Evolutionary conservation across 208 protist genomes (phyloP).

Genomic region (Trypanosoma lewisi): DNA sequence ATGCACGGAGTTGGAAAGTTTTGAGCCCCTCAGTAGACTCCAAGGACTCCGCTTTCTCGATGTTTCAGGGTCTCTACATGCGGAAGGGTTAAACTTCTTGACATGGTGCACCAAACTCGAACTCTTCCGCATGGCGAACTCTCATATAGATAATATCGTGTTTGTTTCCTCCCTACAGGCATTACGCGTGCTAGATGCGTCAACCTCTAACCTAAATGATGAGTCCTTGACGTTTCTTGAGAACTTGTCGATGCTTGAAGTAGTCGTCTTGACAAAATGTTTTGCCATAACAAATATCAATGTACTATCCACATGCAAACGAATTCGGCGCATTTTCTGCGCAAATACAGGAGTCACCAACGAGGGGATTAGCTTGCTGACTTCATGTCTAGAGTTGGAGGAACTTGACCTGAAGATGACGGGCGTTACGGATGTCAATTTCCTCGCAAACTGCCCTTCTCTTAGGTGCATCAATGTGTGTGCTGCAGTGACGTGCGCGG

Average conservation of each 20-base stretch:
- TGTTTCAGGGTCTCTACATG: slow-evolving; percentile 50
- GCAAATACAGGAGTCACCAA: slow-evolving; percentile 60
- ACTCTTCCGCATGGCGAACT: slow-evolving; percentile 64
- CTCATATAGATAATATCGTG: slow-evolving; percentile 55
- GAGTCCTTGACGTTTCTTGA: slow-evolving; percentile 57
- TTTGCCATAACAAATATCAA: slow-evolving; percentile 75
- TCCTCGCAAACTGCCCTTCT: slow-evolving; percentile 46
- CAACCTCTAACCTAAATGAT: slow-evolving; percentile 54
- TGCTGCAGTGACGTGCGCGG: slow-evolving; percentile 35
- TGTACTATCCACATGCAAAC: slow-evolving; percentile 68
- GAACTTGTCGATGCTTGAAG: slow-evolving; percentile 59
- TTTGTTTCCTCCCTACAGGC: slow-evolving; percentile 50
- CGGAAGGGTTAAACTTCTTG: slow-evolving; percentile 55
- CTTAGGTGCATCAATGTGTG: slow-evolving; percentile 73
- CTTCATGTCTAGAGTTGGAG: slow-evolving; percentile 56
- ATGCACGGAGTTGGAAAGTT: slow-evolving; percentile 46
- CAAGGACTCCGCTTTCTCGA: slow-evolving; percentile 68
- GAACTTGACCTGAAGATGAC: slow-evolving; percentile 80
- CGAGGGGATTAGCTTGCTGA: slow-evolving; percentile 61
- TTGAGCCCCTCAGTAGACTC: slow-evolving; percentile 51
- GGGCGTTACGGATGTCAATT: slow-evolving; percentile 53
- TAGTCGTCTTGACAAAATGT: slow-evolving; percentile 67
- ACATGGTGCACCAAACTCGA: slow-evolving; percentile 53
- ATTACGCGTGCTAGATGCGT: slow-evolving; percentile 69
- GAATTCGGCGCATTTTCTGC: slow-evolving; percentile 73